Base-by-base conservation (phyloP, 257 asterid species). In the Knoxia roxburghii region DNA sequence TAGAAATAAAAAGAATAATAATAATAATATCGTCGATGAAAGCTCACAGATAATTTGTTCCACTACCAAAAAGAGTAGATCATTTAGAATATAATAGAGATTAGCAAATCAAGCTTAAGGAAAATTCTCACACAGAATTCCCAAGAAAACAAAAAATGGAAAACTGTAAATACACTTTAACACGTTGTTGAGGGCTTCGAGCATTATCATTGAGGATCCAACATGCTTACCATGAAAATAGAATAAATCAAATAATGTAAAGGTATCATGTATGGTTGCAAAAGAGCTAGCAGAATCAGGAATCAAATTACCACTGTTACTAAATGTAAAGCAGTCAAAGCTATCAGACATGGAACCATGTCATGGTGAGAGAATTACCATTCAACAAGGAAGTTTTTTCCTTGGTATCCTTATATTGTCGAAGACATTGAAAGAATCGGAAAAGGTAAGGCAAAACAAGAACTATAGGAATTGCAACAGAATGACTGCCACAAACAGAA, bases 401-500 rank as follows among this genome's bases (percentile, higher is more conserved):
- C 81, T 78, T 82, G 6, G 98, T 86, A 78, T 91, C 99, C 80
- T 83, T 95, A 75, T 89, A 91, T 75, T 91, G 97, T 68, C 97
- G 88, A 73, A 95, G 98, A 73, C 99, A 95, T 76, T 95, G 99
- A 79, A 95, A 95, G 66, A 95, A 76, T 20, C 98, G 96, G 65
- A 95, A 95, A 68, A 91, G 76, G 69, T 90, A 95, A 56, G 99
- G 99, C 82, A 95, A 78, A 68, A 95, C 95, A 27, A 91, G 99
- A 78, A 86, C 93, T 43, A 83, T 74, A 39, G 99, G 96, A 60
- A 95, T 91, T 26, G 95, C 95, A 79, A 89, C 83, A 77, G 99
- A 73, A 81, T 95, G 96, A 86, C 99, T 95, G 65, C 99, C 99
- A 80, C 99, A 90, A 70, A 95, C 85, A 73, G 99, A 91, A 75